Percentiles rank a stretch among this genome's conserved stretches.
Evolutionary conservation across 148 eudicot species (phyloP).

Genomic region (Rhododendron molle): DNA sequence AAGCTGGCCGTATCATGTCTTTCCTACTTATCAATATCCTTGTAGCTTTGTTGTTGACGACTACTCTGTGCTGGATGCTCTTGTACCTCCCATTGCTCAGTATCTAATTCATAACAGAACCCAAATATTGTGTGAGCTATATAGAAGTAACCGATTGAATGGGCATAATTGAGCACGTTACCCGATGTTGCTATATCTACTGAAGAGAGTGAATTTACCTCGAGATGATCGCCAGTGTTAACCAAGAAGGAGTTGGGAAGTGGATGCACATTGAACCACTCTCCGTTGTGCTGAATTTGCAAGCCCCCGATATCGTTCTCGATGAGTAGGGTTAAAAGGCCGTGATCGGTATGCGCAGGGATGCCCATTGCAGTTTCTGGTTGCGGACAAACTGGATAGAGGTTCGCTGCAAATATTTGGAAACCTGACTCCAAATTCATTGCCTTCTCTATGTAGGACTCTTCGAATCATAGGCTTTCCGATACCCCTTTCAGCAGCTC

Average conservation of each 20-base stretch:
- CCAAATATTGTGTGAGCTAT: neutral
- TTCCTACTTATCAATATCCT: too few relatives aligned
- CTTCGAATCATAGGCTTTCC: slow-evolving; percentile 28
- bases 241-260: slow-evolving; percentile 39
- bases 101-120: slow-evolving; percentile 10
- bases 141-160: neutral
- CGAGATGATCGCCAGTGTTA: slow-evolving; percentile 22
- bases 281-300: slow-evolving; percentile 27
- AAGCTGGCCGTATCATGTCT: too few relatives aligned
- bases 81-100: slow-evolving; percentile 44
- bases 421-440: slow-evolving; percentile 5
- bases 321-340: slow-evolving; percentile 12
- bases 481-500: slow-evolving; percentile 31
- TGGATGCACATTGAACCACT: slow-evolving; percentile 35
- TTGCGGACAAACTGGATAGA: slow-evolving; percentile 44
- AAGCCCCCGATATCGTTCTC: slow-evolving; percentile 36
- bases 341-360: slow-evolving; percentile 41
- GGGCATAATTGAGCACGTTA: neutral
- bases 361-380: slow-evolving; percentile 21
- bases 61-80: slow-evolving; percentile 32
- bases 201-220: neutral
- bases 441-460: slow-evolving; percentile 17
- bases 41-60: slow-evolving; percentile 24
- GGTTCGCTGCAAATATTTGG: slow-evolving; percentile 30
- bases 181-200: neutral